Percentiles rank a stretch among this genome's conserved stretches.
phyloP scores from a whole-genome alignment of 306 rosid species.

The Gynostemma pentaphyllum region DNA sequence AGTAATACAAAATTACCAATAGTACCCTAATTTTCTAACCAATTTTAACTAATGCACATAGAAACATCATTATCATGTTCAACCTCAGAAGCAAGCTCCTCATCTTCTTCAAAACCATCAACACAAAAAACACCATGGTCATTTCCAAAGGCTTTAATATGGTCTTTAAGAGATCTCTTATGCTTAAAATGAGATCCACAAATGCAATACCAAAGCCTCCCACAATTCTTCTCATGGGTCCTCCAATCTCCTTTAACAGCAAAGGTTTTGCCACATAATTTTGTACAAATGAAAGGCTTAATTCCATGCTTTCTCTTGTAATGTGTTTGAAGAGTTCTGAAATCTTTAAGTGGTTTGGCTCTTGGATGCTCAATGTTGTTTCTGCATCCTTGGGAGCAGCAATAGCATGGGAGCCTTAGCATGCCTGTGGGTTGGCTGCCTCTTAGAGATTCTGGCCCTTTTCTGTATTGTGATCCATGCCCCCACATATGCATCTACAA shows the following conservation, averaged over 20 bases:
- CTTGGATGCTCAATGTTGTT: constrained; percentile 93
- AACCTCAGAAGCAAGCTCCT: constrained; percentile 90
- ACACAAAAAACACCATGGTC: constrained; percentile 81
- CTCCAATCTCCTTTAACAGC: constrained; percentile 98
- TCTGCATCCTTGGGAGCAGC: constrained; percentile 90
- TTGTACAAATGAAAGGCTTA: constrained; percentile 90
- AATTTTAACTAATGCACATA: too few relatives aligned
- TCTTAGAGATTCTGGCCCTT: constrained; percentile 92
- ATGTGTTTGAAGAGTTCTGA: constrained; percentile 93
- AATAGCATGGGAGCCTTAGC: constrained; percentile 90
- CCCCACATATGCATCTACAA: constrained; percentile 99
- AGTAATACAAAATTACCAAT: too few relatives aligned
- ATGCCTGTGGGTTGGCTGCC: constrained; percentile 97
- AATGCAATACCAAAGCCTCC: constrained; percentile 90
- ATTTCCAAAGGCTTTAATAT: constrained; percentile 80
- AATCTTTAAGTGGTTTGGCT: constrained; percentile 81
- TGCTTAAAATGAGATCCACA: constrained; percentile 98
- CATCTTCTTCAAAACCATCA: constrained; percentile 69
- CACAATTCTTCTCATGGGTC: constrained; percentile 94
- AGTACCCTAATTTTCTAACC: too few relatives aligned
- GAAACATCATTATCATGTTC: constrained; percentile 85
- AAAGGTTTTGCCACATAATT: constrained; percentile 90
- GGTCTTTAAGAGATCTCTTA: constrained; percentile 89
- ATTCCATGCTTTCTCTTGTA: constrained; percentile 96
- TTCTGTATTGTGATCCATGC: constrained; percentile 95